Conservation (phyloP, 2,329 filamentous ascomycete genomes). For the Plectosphaerella sp. region DNA sequence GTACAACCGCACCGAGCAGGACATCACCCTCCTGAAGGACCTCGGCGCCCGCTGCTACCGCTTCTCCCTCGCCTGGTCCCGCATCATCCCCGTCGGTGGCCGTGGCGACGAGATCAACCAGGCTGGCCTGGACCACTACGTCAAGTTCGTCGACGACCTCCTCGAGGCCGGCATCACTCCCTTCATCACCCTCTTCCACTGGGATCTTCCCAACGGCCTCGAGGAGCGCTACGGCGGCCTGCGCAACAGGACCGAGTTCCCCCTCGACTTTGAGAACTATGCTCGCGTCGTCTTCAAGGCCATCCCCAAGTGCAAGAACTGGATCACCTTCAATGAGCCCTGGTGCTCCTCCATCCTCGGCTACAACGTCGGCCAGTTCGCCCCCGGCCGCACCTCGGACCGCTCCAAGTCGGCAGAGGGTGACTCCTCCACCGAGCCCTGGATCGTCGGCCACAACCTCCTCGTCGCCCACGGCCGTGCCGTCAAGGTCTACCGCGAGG, state of each 20-base stretch:
- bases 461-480: conserved; percentile 75
- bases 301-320: conserved; percentile 74
- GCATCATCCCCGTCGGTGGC: conserved; percentile 81
- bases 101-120: conserved; percentile 79
- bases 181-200: conserved; percentile 81
- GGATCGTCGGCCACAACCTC: conserved; percentile 77
- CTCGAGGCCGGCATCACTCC: conserved; percentile 72
- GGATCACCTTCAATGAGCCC: conserved; percentile 90
- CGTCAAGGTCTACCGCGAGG: conserved; percentile 76
- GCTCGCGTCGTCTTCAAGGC: conserved; percentile 71
- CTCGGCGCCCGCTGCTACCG: conserved; percentile 73
- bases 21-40: conserved; percentile 72
- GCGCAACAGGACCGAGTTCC: conserved; percentile 77
- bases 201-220: conserved; percentile 77
- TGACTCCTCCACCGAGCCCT: conserved; percentile 72
- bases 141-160: conserved; percentile 73
- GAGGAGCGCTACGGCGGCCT: conserved; percentile 79
- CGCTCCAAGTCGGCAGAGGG: conserved; percentile 65
- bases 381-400: conserved; percentile 78
- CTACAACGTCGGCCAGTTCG: conserved; percentile 73
- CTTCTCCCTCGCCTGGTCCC: conserved; percentile 81
- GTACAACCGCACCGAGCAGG: conserved; percentile 73
- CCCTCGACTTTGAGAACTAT: conserved; percentile 75
- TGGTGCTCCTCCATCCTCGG: conserved; percentile 81
- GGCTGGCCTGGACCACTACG: conserved; percentile 72